phyloP scores from a whole-genome alignment of 2,329 filamentous ascomycete genomes.

The Hymenoscyphus occultus region DNA sequence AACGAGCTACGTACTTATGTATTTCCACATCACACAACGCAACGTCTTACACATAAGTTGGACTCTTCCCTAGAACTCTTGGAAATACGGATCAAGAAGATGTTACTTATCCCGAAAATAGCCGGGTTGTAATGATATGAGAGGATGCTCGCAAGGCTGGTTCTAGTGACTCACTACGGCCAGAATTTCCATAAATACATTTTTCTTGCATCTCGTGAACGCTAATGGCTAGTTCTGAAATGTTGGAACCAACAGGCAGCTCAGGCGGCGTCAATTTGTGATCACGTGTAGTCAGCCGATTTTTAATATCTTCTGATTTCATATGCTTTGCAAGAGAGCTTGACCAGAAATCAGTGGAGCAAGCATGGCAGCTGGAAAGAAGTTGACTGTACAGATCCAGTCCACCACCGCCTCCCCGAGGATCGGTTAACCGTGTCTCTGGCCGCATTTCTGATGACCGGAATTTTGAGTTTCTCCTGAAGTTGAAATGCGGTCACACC shows the following conservation, averaged over 20 bases:
- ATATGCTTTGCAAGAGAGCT: too few relatives aligned
- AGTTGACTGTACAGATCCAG: too few relatives aligned
- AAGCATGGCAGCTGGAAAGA: too few relatives aligned
- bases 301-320: too few relatives aligned
- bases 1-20: too few relatives aligned
- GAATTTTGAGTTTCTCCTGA: conserved; percentile 3
- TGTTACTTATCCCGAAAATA: background rate
- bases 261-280: too few relatives aligned
- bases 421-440: background rate
- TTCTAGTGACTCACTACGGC: background rate
- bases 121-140: background rate
- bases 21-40: too few relatives aligned
- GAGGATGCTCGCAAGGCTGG: background rate
- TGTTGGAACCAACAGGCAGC: conserved; percentile 1
- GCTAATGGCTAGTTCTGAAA: background rate
- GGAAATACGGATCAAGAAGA: background rate
- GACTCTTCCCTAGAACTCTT: too few relatives aligned
- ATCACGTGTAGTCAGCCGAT: background rate
- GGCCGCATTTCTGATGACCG: conserved; percentile 3
- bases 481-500: background rate
- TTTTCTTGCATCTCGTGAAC: background rate
- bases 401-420: background rate
- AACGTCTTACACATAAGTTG: too few relatives aligned
- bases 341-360: too few relatives aligned
- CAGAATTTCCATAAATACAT: background rate